Percentiles rank a stretch among this genome's conserved stretches.
Evolutionary conservation across 768 basidiomycete species (phyloP).

Genomic region (Rhodotorula babjevae): DNA sequence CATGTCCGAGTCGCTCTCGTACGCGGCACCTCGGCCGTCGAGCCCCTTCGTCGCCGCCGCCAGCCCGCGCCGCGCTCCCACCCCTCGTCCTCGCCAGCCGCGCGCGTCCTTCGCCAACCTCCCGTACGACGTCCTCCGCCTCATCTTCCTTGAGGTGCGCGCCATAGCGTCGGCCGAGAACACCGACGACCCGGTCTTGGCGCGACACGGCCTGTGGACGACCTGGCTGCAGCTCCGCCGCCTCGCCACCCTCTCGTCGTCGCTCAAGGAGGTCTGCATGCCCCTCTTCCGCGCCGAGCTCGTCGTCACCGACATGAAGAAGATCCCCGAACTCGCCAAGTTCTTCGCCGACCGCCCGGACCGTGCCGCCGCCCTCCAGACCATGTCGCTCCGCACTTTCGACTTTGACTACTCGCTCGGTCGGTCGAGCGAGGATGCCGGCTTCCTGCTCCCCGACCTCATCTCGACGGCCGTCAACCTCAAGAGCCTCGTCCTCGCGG

Average conservation of each 20-base stretch:
- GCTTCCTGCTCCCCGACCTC: slow-evolving; percentile 17
- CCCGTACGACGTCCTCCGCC: slow-evolving; percentile 15
- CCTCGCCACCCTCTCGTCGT: background rate
- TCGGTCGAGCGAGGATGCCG: slow-evolving; percentile 6
- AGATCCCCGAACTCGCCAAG: background rate
- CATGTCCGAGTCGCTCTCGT: background rate
- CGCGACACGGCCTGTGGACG: background rate
- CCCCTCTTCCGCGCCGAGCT: background rate
- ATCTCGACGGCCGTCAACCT: background rate
- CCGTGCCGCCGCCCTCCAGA: background rate
- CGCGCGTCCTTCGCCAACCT: background rate
- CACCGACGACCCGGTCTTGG: background rate
- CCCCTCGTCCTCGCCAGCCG: background rate
- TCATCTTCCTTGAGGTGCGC: slow-evolving; percentile 11
- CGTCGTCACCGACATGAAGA: slow-evolving; percentile 7
- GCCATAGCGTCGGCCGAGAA: background rate
- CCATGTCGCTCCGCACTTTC: background rate
- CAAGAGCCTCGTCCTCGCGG: background rate
- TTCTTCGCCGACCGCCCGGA: background rate
- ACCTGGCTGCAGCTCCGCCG: background rate
- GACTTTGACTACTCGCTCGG: background rate
- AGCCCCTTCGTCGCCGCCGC: background rate
- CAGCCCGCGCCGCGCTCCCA: background rate
- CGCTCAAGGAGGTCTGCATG: background rate
- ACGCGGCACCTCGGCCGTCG: background rate